Percentiles rank a stretch among this genome's conserved stretches.
Conservation (phyloP, 1,284 basidiomycete species). For the Pseudozyma hubeiensis region DNA sequence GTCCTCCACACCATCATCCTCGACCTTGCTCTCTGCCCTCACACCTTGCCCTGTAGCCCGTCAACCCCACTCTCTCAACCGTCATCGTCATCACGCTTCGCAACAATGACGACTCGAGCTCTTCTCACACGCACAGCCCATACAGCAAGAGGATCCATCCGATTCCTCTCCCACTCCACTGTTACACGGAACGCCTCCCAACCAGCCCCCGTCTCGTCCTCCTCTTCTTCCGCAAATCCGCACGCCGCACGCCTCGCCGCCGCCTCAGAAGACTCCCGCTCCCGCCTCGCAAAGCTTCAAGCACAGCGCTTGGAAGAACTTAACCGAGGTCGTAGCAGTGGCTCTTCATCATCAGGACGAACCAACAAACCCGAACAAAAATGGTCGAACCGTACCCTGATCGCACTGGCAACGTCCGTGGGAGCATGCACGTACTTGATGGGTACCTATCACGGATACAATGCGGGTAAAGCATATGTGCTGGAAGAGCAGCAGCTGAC, state of each 20-base stretch:
- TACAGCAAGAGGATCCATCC: neutral
- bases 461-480: conserved; percentile 32
- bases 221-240: conserved; percentile 6
- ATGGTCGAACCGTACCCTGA: conserved; percentile 50
- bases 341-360: neutral
- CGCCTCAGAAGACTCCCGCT: conserved; percentile 12
- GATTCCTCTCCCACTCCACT: conserved; percentile 1
- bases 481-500: conserved; percentile 3
- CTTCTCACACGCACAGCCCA: neutral
- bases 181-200: conserved; percentile 15
- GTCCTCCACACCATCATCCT: neutral
- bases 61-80: too few species aligned
- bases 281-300: conserved; percentile 30
- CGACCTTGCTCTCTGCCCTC: neutral
- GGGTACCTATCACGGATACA: conserved; percentile 45
- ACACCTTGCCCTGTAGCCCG: too few species aligned
- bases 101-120: neutral
- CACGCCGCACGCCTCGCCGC: conserved; percentile 18
- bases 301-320: conserved; percentile 40
- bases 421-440: conserved; percentile 42
- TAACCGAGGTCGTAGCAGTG: conserved; percentile 13
- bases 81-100: neutral
- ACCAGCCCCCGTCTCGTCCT: conserved; percentile 14
- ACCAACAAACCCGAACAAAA: conserved; percentile 33
- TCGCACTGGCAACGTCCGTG: conserved; percentile 43